phyloP scores from a whole-genome alignment of 2,329 filamentous ascomycete species.

The Sporothrix curviconia region DNA sequence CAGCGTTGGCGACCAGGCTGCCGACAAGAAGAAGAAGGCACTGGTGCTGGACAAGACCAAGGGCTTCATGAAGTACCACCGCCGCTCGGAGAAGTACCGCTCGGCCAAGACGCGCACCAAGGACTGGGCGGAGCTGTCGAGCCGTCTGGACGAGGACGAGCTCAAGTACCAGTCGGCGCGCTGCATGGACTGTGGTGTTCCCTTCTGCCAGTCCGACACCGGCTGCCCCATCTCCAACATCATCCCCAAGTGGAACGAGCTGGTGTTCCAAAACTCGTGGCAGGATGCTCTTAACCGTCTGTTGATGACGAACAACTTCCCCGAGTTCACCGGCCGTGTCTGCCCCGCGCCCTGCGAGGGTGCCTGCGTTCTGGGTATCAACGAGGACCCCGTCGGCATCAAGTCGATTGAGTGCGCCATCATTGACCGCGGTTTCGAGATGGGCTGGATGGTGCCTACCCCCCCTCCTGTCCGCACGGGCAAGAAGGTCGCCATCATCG shows the following conservation, averaged over 20 bases:
- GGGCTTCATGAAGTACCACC: conserved; percentile 96
- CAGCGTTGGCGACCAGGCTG: conserved; percentile 73
- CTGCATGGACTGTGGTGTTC: conserved; percentile 98
- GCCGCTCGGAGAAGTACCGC: conserved; percentile 89
- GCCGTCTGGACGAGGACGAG: conserved; percentile 84
- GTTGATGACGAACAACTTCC: conserved; percentile 97
- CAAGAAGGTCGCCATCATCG: conserved; percentile 83
- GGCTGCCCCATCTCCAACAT: conserved; percentile 96
- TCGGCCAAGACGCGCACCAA: conserved; percentile 75
- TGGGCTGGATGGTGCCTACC: conserved; percentile 91
- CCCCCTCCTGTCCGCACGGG: conserved; percentile 75
- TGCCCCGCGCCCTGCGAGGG: conserved; percentile 96
- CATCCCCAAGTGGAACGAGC: conserved; percentile 93
- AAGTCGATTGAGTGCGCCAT: conserved; percentile 98
- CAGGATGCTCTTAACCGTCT: conserved; percentile 84
- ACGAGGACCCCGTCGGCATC: conserved; percentile 94
- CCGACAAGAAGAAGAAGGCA: conserved; percentile 77
- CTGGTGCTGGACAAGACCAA: conserved; percentile 95
- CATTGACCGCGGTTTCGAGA: conserved; percentile 94
- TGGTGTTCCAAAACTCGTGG: conserved; percentile 74
- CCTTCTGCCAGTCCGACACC: conserved; percentile 94
- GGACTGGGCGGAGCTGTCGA: conserved; percentile 88
- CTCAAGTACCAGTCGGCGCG: conserved; percentile 94
- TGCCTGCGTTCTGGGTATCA: conserved; percentile 92
- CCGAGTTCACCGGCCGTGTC: conserved; percentile 93